Evolutionary conservation across 139 green algal species (phyloP).

Genomic region (Micractinium sp.): DNA sequence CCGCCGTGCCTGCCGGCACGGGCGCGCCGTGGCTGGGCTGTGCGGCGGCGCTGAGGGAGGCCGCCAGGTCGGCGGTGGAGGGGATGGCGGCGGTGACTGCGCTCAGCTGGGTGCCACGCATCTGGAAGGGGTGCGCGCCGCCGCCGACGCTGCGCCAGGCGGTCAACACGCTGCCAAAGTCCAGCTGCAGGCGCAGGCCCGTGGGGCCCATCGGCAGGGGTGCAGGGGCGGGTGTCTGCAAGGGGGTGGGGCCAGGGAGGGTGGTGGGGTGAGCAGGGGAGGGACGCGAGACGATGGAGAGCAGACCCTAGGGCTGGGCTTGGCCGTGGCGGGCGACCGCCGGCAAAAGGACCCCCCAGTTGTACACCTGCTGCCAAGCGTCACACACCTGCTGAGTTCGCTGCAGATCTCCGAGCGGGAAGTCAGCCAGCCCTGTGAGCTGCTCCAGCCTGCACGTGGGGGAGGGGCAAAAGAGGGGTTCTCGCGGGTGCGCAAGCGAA

Average conservation of each 20-base stretch:
- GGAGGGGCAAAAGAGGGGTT: background rate
- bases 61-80: constrained; percentile 23
- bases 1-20: background rate
- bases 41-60: background rate
- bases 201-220: constrained; percentile 14
- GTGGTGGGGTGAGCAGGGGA: background rate
- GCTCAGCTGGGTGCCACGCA: background rate
- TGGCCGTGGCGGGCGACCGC: too few relatives aligned
- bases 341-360: too few relatives aligned
- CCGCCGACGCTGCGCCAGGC: constrained; percentile 1
- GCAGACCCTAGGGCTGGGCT: too few relatives aligned
- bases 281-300: too few relatives aligned
- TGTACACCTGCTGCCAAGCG: too few relatives aligned
- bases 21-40: background rate
- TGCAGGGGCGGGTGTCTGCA: background rate
- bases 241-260: background rate
- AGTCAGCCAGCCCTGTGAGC: background rate
- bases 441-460: background rate
- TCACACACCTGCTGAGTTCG: background rate
- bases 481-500: too few relatives aligned
- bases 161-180: background rate
- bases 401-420: background rate
- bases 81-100: background rate
- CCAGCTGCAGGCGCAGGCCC: constrained; percentile 30
- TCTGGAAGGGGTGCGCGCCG: constrained; percentile 17